Evolutionary conservation across 2,329 filamentous ascomycete genomes (phyloP), one percentile per base, ranked within the genome.

Genomic region (Neopestalotiopsis sp.): DNA sequence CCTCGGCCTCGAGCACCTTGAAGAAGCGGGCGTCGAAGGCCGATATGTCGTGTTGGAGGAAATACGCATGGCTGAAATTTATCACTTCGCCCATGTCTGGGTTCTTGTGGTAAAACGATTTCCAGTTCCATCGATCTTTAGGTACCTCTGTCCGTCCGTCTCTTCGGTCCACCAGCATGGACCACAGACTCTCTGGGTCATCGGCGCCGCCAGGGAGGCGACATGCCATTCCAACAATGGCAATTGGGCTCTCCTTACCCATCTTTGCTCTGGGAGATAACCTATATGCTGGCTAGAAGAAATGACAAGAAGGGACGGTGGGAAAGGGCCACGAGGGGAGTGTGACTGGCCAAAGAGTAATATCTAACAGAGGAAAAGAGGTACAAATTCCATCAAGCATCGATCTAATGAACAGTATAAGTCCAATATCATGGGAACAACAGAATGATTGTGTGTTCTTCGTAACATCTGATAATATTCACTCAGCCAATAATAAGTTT

Each of bases 201-300:
- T 65, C 74, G 1, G 75, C 71, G 6, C 78, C 78, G 4, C 24
- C 24, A 28, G 78, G 76, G 28, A 80, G 77, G 17, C 79, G 74
- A 71, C 78, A 81, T 10, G 73, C 77, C 30, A 68, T 76, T 58
- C 79, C 79, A 64, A 81, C 71, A 30, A 81, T 57, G 42, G 63
- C 63, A 10, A 65, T 63, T 17, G 14, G 58, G 58, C 58, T 34
- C 3, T 61, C 58, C 45, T 28, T 59, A 12, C 10, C 65, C 65
- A 66, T 66, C 2, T 64, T 42, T 28, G 64, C 58, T 30, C 10
- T 30, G 14, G 20, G 12, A 14, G 6, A 40, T 64, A 28, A 28
- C 20, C 30, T 32, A 45, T 64, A 45, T 17, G 42, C 42, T 49
- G 14, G 42, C 42, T 14, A 49, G n/a, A n/a, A n/a, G n/a, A 49